Evolutionary conservation across 2,329 filamentous ascomycete genomes (phyloP).

Genomic region (Fusarium brevicatenulatum): DNA sequence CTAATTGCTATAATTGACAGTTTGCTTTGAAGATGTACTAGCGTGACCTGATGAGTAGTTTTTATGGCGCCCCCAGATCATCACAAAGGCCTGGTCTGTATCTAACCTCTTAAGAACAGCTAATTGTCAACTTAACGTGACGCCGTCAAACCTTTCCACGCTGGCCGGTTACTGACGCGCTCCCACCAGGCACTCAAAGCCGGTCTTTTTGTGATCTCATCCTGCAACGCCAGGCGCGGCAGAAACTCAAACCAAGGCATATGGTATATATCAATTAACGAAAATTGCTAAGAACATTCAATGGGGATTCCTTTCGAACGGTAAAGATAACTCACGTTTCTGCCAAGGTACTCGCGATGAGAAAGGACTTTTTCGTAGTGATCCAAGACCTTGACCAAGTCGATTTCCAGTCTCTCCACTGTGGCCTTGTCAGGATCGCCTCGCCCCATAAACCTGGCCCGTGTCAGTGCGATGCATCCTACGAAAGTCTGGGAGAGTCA

Average conservation of each 20-base stretch:
- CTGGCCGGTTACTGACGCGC: neutral
- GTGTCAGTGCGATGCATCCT: rapidly evolving
- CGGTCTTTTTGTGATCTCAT: neutral
- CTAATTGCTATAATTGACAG: rapidly evolving
- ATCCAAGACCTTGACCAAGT: neutral
- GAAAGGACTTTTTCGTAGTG: neutral
- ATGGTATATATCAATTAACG: neutral
- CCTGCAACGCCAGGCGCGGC: neutral
- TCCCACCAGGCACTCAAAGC: neutral
- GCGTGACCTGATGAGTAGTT: rapidly evolving
- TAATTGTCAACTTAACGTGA: rapidly evolving
- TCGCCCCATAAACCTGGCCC: neutral
- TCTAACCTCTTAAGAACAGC: neutral
- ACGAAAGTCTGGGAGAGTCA: rapidly evolving
- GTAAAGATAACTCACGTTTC: rapidly evolving
- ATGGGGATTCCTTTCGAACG: rapidly evolving
- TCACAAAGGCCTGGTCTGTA: rapidly evolving
- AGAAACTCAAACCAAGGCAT: neutral
- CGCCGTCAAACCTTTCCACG: neutral
- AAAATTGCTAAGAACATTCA: neutral
- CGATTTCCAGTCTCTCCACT: neutral
- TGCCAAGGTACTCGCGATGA: neutral
- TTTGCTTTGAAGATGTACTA: rapidly evolving
- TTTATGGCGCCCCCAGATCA: rapidly evolving
- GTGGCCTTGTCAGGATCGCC: neutral